phyloP scores from a whole-genome alignment of 1,284 basidiomycete genomes.

The Cronartium quercuum region DNA sequence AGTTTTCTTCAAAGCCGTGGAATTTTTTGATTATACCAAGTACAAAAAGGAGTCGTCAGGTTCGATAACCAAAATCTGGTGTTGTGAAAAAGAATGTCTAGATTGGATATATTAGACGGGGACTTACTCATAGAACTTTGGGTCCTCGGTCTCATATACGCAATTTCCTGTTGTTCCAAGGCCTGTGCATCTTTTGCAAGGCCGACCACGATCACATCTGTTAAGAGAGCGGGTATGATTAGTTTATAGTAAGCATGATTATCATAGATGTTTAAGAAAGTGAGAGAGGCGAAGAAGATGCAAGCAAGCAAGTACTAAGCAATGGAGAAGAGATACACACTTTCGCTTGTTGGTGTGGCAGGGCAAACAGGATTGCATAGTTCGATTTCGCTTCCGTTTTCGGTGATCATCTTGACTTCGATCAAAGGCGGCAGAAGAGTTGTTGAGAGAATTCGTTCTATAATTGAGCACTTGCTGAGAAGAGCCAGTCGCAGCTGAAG shows the following conservation, averaged over 20 bases:
- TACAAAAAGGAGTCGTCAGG: neutral
- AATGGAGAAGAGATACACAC: slow-evolving; percentile 51
- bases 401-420: slow-evolving; percentile 51
- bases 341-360: slow-evolving; percentile 88
- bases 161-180: slow-evolving; percentile 78
- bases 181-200: slow-evolving; percentile 79
- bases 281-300: neutral
- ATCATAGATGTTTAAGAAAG: neutral
- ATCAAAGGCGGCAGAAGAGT: neutral
- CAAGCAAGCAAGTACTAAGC: neutral
- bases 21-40: neutral
- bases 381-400: slow-evolving; percentile 69
- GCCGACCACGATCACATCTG: slow-evolving; percentile 53
- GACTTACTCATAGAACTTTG: slow-evolving; percentile 48
- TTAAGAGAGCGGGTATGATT: neutral
- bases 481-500: neutral
- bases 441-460: neutral
- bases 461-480: neutral
- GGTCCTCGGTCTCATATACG: slow-evolving; percentile 85
- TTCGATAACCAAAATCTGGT: neutral
- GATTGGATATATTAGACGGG: neutral
- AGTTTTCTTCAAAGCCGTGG: slow-evolving; percentile 7
- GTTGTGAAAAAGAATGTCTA: neutral
- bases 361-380: slow-evolving; percentile 78
- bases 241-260: neutral